Evolutionary conservation across 768 basidiomycete species (phyloP).

Genomic region (Lactarius pseudohatsudake): DNA sequence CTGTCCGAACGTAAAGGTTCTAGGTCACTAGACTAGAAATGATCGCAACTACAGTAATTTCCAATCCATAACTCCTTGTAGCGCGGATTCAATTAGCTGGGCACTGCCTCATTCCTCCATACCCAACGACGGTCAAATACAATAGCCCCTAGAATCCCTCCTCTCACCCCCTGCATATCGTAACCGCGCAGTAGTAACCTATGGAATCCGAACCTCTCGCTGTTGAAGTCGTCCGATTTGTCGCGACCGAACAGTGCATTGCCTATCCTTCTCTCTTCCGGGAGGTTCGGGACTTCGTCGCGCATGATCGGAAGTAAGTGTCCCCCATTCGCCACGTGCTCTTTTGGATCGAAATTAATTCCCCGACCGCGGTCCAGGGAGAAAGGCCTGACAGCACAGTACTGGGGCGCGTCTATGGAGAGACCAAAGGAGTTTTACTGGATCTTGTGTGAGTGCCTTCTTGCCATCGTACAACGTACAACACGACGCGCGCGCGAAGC

Average conservation of each 20-base stretch:
- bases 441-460: conserved; percentile 11
- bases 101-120: no score
- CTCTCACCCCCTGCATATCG: background rate
- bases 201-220: background rate
- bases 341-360: background rate
- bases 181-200: background rate
- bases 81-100: no score
- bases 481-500: no score
- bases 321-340: no score
- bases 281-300: background rate
- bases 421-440: conserved; percentile 6
- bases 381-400: conserved; percentile 15
- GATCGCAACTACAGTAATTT: no score
- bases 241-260: conserved; percentile 4
- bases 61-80: no score
- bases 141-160: no score
- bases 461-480: background rate
- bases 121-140: no score
- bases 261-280: conserved; percentile 7
- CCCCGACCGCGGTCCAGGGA: background rate
- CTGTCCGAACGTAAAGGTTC: no score
- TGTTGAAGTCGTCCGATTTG: conserved; percentile 7
- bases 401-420: conserved; percentile 13
- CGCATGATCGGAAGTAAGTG: conserved; percentile 1
- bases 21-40: no score